Conservation (phyloP, 1,284 basidiomycete genomes). For the Tausonia pullulans region DNA sequence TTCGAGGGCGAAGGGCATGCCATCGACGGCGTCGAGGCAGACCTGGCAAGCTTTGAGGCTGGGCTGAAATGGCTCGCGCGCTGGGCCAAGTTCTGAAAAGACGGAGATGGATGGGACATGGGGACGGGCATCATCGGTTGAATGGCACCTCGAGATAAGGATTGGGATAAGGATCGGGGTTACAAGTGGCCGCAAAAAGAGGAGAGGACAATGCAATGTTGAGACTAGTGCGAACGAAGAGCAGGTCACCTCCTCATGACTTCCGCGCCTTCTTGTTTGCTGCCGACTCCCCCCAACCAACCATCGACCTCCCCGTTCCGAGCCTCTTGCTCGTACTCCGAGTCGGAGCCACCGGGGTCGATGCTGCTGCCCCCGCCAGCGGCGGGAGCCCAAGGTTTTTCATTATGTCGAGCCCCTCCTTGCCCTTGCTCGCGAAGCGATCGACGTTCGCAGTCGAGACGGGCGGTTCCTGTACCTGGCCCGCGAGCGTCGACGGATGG, state of each 20-base stretch:
- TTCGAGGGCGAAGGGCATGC: constrained; percentile 54
- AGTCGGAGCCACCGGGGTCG: neutral
- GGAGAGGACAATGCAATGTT: no score
- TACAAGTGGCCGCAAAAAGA: no score
- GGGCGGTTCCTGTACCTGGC: neutral
- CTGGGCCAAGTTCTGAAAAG: neutral
- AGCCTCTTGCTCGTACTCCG: no score
- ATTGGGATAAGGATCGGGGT: no score
- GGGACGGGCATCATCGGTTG: no score
- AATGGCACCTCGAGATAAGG: no score
- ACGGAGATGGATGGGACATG: no score
- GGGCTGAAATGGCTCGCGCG: constrained; percentile 43
- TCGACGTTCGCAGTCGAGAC: neutral
- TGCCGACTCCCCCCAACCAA: no score
- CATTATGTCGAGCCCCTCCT: neutral
- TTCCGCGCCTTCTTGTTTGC: no score
- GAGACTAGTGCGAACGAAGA: no score
- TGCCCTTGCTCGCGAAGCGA: neutral
- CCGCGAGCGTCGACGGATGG: neutral
- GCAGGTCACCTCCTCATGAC: no score
- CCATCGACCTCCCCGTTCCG: no score
- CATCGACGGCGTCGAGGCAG: constrained; percentile 50
- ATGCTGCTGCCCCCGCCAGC: neutral
- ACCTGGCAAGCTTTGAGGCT: constrained; percentile 44
- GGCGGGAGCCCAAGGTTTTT: constrained; percentile 2